Conservation (phyloP, 306 rosid genomes). For the Castanea mollissima region DNA sequence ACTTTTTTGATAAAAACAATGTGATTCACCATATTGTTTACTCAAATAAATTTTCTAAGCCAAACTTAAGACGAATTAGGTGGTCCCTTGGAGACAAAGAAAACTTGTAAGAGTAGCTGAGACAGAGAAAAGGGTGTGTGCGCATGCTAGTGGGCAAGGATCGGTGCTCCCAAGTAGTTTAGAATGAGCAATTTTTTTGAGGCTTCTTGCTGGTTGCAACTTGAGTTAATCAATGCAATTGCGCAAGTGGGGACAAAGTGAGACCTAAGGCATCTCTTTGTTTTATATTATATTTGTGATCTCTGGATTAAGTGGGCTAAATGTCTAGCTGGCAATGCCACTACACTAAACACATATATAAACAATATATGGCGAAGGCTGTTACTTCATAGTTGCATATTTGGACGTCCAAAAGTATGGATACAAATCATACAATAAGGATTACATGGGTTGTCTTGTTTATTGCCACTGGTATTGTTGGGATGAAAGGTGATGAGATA, state of each 20-base stretch:
- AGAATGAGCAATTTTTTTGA: neutral
- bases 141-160: constrained; percentile 34
- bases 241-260: constrained; percentile 54
- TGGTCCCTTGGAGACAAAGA: neutral
- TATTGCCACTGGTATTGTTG: constrained; percentile 26
- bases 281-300: constrained; percentile 4
- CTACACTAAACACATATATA: neutral
- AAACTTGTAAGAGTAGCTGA: neutral
- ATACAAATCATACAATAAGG: constrained; percentile 26
- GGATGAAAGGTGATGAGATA: constrained; percentile 27
- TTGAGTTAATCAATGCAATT: neutral
- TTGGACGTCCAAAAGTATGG: neutral
- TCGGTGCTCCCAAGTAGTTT: constrained; percentile 7
- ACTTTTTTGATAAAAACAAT: neutral
- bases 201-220: constrained; percentile 2
- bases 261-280: constrained; percentile 30
- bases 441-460: constrained; percentile 29
- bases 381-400: neutral
- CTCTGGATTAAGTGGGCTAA: constrained; percentile 31
- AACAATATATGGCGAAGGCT: neutral
- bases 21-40: constrained; percentile 7
- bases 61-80: neutral
- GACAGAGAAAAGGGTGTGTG: constrained; percentile 1
- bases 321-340: constrained; percentile 14
- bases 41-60: constrained; percentile 1